Base-by-base conservation (phyloP, 2,329 filamentous ascomycete genomes). In the Monilinia laxa region DNA sequence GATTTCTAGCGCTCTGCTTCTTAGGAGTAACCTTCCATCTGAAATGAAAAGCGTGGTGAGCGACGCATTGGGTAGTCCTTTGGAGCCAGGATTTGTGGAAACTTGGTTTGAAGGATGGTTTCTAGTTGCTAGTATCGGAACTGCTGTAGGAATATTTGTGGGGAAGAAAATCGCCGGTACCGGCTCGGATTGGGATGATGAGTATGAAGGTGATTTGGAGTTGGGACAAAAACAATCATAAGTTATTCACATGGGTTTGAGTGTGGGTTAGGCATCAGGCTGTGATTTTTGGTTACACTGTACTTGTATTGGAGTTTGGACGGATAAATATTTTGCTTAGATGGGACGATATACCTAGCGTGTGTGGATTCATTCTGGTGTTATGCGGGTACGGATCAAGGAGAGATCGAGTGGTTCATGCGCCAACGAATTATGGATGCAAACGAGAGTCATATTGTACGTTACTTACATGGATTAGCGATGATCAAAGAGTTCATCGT, bases 41-140 rank as follows among this genome's bases (percentile, higher is more conserved):
- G 90, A 93, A 75, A 88, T 94, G 75, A 87, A 91, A 67, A 87
- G 86, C 60, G 90, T 90, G 1, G 90, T 96, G 4, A 88, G 87
- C 3, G 90, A 93, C 70, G 91, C 91, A 1, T 79, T 96, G 40
- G 88, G 91, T 54, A 90, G 90, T 25, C 90, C 91, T 20, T 81
- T 96, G 11, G 89, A 91, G 73, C 73, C 73, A 3, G 81, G 82
- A 0, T 92, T 91, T 73, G 89, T 91, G 6, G 88, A 96, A 73
- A 83, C 85, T 40, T 96, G 92, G 92, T 96, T 96, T 72, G 92
- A 96, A 77, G 88, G 87, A 10, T 94, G 92, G 88, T 96, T 96
- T 76, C 77, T 96, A 66, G 76, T 87, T 3, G 89, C 89, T 6
- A 90, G 88, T 69, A 79, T 82, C 0, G 74, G 84, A 16, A 95